Base-by-base conservation (phyloP, 345 rosid species). In the Gynandropsis gynandra region DNA sequence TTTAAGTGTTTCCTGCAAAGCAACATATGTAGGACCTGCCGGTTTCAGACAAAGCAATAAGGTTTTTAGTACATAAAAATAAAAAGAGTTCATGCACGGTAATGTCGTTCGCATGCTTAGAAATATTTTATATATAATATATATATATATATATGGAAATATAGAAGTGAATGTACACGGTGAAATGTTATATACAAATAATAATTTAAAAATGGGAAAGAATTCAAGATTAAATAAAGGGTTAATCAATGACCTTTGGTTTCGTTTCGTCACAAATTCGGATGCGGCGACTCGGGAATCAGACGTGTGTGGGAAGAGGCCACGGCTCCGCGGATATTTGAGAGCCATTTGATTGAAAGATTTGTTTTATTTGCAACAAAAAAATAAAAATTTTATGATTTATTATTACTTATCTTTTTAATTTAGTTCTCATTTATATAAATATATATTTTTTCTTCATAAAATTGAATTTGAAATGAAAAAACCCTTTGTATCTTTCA, bases 201-300 rank as follows among this genome's bases (percentile, higher is more conserved):
- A 29, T 16, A 31, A 14, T 16, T 54, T 27, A 47, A 45, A 27
- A 19, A 33, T 4, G 42, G 47, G 33, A 42, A 16, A 27, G 0
- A 44, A 46, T 34, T 62, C 60, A 50, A 46, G 36, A 47, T 32
- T 41, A 63, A 54, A 55, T 50, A 45, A 34, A 54, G 14, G 33
- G 18, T 10, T 31, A 39, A 8, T 32, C 37, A 52, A 24, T 47
- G 38, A 56, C 29, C 31, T 33, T 41, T 41, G n/a, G n/a, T n/a
- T 41, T 24, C 2, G 15, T 49, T 24, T 27, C 48, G 47, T 27
- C 7, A n/a, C 42, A 19, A 47, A 24, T 7, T 39, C 34, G 65
- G 35, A 66, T 8, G 70, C 60, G 70, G 70, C 70, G 60, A 59
- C 44, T 59, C 15, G 60, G 53, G 8, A 50, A 65, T 65, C 64